These are phyloP conservation scores for Gossypium lobatum DNA, from an alignment of 441 rosid species.

Conservation along the genomic window DNA sequence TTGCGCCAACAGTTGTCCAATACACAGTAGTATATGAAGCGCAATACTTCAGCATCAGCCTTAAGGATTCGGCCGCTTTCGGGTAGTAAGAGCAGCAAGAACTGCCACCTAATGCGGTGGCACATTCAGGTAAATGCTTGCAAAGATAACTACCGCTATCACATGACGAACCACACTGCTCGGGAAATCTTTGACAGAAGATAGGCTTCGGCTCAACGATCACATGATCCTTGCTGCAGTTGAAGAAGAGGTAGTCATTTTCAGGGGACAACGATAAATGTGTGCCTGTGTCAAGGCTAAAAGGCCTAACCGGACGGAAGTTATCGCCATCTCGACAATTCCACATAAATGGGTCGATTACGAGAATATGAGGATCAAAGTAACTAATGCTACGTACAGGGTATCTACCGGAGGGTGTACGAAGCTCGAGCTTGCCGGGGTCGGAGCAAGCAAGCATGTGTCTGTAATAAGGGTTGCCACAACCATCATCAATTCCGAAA, in stretches of 20 bases:
- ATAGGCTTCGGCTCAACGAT: constrained; percentile 76
- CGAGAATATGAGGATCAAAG: constrained; percentile 67
- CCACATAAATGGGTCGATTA: constrained; percentile 87
- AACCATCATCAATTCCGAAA: constrained; percentile 78
- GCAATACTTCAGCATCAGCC: constrained; percentile 78
- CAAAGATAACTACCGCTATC: constrained; percentile 85
- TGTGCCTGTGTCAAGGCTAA: constrained; percentile 83
- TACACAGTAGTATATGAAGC: constrained; percentile 73
- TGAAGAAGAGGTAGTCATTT: constrained; percentile 90
- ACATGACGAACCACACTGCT: constrained; percentile 75
- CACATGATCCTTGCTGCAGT: constrained; percentile 58
- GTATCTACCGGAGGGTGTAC: constrained; percentile 79
- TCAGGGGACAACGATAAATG: constrained; percentile 70
- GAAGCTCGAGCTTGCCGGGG: constrained; percentile 52
- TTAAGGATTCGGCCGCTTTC: constrained; percentile 67
- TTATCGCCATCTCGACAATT: constrained; percentile 56
- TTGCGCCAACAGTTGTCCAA: constrained; percentile 54
- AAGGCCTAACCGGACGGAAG: constrained; percentile 68
- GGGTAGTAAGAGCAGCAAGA: constrained; percentile 89
- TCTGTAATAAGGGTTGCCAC: constrained; percentile 83
- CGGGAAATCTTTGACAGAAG: constrained; percentile 82
- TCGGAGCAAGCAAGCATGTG: constrained; percentile 77
- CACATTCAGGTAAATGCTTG: constrained; percentile 76
- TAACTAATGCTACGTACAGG: constrained; percentile 65
- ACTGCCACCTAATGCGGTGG: constrained; percentile 34